phyloP scores from a whole-genome alignment of 352 stramenopile species.

The Pythium plurisporium region DNA sequence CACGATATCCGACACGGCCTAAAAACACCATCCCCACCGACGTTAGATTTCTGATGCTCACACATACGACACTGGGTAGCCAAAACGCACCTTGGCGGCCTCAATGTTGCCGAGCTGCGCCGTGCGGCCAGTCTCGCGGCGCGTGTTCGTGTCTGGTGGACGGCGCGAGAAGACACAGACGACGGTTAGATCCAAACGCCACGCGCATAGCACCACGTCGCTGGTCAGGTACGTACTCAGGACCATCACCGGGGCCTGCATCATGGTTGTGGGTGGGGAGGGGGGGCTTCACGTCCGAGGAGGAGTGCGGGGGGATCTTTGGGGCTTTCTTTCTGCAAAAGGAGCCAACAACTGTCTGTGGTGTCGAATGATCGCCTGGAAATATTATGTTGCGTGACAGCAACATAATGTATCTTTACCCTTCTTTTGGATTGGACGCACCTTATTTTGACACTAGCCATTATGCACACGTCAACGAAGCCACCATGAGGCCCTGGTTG shows the following conservation, averaged over 20 bases:
- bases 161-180: background rate
- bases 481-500: too few relatives aligned
- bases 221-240: conserved; percentile 75
- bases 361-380: conserved; percentile 13
- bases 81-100: conserved; percentile 83
- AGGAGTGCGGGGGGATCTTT: background rate
- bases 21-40: too few relatives aligned
- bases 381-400: background rate
- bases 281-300: too few relatives aligned
- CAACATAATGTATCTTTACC: too few relatives aligned
- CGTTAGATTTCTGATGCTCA: background rate
- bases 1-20: conserved; percentile 98
- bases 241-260: conserved; percentile 94
- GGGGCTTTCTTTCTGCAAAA: conserved; percentile 7
- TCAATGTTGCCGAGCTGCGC: conserved; percentile 98
- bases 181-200: conserved; percentile 2
- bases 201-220: too few relatives aligned
- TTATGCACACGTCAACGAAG: too few relatives aligned
- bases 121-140: conserved; percentile 96
- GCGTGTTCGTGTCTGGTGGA: conserved; percentile 97
- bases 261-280: conserved; percentile 33
- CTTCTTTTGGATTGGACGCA: too few relatives aligned
- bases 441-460: too few relatives aligned
- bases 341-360: conserved; percentile 7
- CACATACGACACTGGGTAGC: background rate